Conservation (phyloP, 768 basidiomycete species). For the Gloeophyllum trabeum region DNA sequence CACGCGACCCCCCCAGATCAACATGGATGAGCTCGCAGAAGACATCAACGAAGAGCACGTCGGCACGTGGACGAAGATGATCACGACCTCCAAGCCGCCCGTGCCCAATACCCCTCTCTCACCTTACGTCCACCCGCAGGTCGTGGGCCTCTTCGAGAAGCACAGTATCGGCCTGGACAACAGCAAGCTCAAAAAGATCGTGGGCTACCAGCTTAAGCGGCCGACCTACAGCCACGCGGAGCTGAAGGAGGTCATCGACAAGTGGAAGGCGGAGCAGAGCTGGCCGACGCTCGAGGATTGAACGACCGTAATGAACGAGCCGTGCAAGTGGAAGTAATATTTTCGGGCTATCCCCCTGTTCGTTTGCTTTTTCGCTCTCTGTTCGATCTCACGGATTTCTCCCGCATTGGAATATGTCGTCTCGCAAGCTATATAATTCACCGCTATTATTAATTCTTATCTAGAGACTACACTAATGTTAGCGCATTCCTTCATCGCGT, state of each 20-base stretch:
- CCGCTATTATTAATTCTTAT: too few species aligned
- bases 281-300: too few species aligned
- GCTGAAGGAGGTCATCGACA: conserved; percentile 62
- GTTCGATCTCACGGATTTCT: too few species aligned
- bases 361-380: too few species aligned
- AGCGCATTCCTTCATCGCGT: too few species aligned
- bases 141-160: conserved; percentile 59
- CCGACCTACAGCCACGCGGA: conserved; percentile 53
- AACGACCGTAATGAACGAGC: too few species aligned
- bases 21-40: conserved; percentile 59
- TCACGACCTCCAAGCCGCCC: conserved; percentile 57
- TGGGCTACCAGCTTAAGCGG: conserved; percentile 54
- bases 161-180: conserved; percentile 61
- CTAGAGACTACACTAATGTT: too few species aligned
- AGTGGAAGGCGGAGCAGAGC: conserved; percentile 65
- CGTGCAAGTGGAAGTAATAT: too few species aligned
- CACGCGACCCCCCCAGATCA: conserved; percentile 30
- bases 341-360: too few species aligned
- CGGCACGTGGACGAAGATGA: conserved; percentile 74
- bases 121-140: conserved; percentile 50
- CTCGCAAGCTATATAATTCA: too few species aligned
- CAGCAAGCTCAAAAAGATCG: conserved; percentile 59
- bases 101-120: conserved; percentile 60
- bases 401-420: too few species aligned
- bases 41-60: conserved; percentile 83